Conservation (phyloP, 2,329 filamentous ascomycete species). For the Huntiella savannae region DNA sequence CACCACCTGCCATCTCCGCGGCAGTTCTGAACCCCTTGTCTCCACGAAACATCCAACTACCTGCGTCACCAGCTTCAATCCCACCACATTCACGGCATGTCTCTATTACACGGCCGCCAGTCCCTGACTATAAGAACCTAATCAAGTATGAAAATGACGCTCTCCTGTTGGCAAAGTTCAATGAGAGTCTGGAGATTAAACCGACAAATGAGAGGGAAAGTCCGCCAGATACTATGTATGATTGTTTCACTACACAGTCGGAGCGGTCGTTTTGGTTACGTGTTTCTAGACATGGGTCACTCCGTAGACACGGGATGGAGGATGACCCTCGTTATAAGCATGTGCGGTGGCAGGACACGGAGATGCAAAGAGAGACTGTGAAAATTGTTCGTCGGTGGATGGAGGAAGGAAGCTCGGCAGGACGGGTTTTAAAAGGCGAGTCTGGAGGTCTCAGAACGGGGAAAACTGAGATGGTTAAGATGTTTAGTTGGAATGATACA, state of each 20-base stretch:
- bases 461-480: constrained; percentile 25
- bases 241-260: constrained; percentile 34
- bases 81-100: neutral
- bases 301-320: constrained; percentile 34
- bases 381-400: constrained; percentile 46
- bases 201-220: constrained; percentile 15
- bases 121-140: neutral
- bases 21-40: neutral
- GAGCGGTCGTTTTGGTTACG: constrained; percentile 49
- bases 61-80: neutral
- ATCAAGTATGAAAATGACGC: neutral
- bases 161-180: neutral
- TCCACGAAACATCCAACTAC: constrained; percentile 1
- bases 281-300: constrained; percentile 39
- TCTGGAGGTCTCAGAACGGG: constrained; percentile 23
- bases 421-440: constrained; percentile 19
- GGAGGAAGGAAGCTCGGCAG: constrained; percentile 29
- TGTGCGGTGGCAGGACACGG: constrained; percentile 37
- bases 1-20: no score
- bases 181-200: neutral
- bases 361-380: constrained; percentile 32
- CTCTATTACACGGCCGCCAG: neutral
- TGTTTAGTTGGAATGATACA: constrained; percentile 13
- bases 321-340: constrained; percentile 41
- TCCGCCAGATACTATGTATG: constrained; percentile 27